Base-by-base conservation (phyloP, 371 early-diverging fungal genomes). In the Syncephalastrum sp. region DNA sequence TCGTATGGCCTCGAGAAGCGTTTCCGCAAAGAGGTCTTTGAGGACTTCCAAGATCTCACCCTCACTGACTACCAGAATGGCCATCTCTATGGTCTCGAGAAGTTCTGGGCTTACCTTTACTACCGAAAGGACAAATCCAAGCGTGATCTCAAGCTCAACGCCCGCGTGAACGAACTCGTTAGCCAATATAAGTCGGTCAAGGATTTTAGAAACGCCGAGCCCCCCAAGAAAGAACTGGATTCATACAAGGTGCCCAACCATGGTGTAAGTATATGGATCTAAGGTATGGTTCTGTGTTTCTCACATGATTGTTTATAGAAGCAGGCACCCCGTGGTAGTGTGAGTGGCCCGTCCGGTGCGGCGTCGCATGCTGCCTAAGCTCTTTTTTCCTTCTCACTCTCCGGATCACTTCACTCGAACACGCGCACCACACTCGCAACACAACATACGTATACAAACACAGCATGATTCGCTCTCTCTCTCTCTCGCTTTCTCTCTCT, bases 1-100 rank as follows among this genome's bases (percentile, higher is more conserved):
- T 94, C 94, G 1, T 96, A 97, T 69, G 97, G 97, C n/a, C 81
- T 97, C 46, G 96, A 96, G 74, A 84, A 86, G 68, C 87, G 87
- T 67, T 96, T 88, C 83, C 88, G 93, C 41, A 69, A 69, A 54
- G 91, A 92, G 14, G 65, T 94, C 16, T 93, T 93, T 72, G 72
- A 85, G 49, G 96, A 97, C 60, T 97, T 97, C 74, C 90, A 94
- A 74, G 84, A 82, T 14, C 59, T 93, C 60, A 90, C 93, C 2
- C 72, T 87, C 44, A 69, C 72, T 47, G 97, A 97, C 59, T 82
- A 82, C 49, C 84, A 82, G 47, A 75, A 80, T 52, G 89, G 87
- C 29, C 72, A 88, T 59, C 66, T 92, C 61, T 96, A 96, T 60
- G 97, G 96, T 0, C 69, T 95, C 53, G 97, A 96, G 65, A 96